Evolutionary conservation across 23 red algal genomes (phyloP), one percentile per base, ranked within the genome.

Genomic region (Gracilaria caudata): DNA sequence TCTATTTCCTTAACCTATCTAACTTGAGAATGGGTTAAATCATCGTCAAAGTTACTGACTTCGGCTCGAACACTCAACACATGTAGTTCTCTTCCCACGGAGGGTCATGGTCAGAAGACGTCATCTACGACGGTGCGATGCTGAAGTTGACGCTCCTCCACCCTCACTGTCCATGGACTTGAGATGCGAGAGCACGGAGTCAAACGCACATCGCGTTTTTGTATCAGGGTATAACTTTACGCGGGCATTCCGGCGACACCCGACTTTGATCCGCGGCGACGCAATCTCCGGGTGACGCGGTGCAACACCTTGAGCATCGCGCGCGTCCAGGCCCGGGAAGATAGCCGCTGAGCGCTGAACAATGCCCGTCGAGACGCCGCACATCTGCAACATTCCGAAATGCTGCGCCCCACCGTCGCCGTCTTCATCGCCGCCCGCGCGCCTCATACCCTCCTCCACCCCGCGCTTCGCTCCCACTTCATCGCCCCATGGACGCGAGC

Each of bases 341-440:
- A 29, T 9, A 37, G 19, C 14, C 35, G 61, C 29, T 17, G 30
- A 29, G 26, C 61, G 61, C 25, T 66, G 30, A 66, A 66, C 14
- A 11, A 66, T 66, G 61, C 13, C 32, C 0, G 1, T 30, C 61
- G 61, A 66, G 13, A 0, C 30, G 30, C 13, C 3, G 61, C 32
- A 3, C 61, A 37, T 17, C 61, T 30, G 7, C n/a, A n/a, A n/a
- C n/a, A n/a, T n/a, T n/a, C 70, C 70, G 49, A 3, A 75, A 75
- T 75, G 70, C 47, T 33, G 39, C 70, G 70, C n/a, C 70, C 70
- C 4, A 5, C 70, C 4, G 70, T 40, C 21, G 70, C 70, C 19
- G 70, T 75, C 20, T 75, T 75, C 40, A 75, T 75, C 37, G 24
- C 70, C 37, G 70, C 40, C 2, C 47, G 70, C n/a, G 24, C 70